A percentile compares a stretch with the other conserved stretches of the same genome.
Conservation (phyloP, 2,329 filamentous ascomycete genomes). For the Lasiodiplodia gonubiensis region DNA sequence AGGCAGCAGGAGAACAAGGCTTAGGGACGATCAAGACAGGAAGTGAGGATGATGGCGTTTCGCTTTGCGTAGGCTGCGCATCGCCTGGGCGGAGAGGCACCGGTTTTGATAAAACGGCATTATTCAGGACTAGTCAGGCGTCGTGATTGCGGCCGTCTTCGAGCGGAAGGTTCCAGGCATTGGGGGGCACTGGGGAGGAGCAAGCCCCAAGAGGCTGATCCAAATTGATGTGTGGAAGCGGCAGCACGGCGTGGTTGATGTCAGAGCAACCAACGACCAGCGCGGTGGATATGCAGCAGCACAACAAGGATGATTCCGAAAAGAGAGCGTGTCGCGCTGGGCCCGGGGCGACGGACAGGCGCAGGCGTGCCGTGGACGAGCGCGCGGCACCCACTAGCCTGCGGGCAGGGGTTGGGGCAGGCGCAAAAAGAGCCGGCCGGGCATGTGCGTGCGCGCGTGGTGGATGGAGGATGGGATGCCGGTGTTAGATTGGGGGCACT, state of each 20-base stretch:
- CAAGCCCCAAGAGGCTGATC: conserved; percentile 46
- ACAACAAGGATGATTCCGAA: conserved; percentile 26
- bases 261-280: conserved; percentile 29
- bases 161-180: conserved; percentile 47
- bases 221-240: conserved; percentile 38
- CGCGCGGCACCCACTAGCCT: conserved; percentile 23
- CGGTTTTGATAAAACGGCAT: conserved; percentile 46
- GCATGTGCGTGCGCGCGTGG: conserved; percentile 26
- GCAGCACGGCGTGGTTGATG: conserved; percentile 29
- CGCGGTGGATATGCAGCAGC: conserved; percentile 29
- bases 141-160: conserved; percentile 33
- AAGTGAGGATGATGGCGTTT: conserved; percentile 32
- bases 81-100: conserved; percentile 40
- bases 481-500: conserved; percentile 25
- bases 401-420: conserved; percentile 21
- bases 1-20: conserved; percentile 30
- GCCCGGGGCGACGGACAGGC: conserved; percentile 21
- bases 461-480: conserved; percentile 27
- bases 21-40: conserved; percentile 25
- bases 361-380: conserved; percentile 24
- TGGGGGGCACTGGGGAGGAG: conserved; percentile 25
- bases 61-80: conserved; percentile 33
- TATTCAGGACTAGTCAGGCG: conserved; percentile 40
- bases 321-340: conserved; percentile 27
- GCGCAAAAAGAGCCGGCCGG: conserved; percentile 27